Evolutionary conservation across 805 yeast genomes (phyloP).

Genomic region (Saccharomycopsis fermentans): DNA sequence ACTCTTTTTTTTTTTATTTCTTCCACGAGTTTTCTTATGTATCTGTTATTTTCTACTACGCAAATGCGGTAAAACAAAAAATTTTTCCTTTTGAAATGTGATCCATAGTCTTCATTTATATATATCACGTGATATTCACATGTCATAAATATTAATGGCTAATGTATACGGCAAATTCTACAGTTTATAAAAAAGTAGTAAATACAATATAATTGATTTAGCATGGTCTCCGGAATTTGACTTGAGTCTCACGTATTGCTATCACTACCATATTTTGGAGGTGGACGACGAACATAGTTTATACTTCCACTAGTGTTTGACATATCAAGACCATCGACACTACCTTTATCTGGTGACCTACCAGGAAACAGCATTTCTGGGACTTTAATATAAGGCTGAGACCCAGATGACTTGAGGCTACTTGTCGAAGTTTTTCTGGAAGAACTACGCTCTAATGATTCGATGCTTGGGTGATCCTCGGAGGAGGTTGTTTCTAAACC

Average conservation of each 20-base stretch:
- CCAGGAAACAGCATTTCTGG: conserved; percentile 17
- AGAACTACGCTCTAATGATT: neutral
- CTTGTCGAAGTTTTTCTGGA: neutral
- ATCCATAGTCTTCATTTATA: neutral
- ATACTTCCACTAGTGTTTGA: neutral
- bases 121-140: neutral
- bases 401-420: neutral
- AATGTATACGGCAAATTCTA: too few relatives aligned
- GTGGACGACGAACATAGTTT: neutral
- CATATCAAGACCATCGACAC: neutral
- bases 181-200: too few relatives aligned
- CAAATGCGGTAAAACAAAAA: neutral
- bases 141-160: neutral
- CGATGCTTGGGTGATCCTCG: neutral
- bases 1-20: neutral
- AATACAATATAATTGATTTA: neutral
- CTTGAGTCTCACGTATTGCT: neutral
- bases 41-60: neutral
- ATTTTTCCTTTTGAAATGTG: neutral
- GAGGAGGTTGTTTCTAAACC: neutral
- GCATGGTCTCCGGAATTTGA: too few relatives aligned
- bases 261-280: neutral
- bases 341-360: neutral
- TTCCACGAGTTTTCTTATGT: neutral
- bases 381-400: conserved; percentile 14